A percentile compares a stretch with the other conserved stretches of the same genome.
Conservation (phyloP, 495 filamentous ascomycete genomes). For the Pyronema omphalodes region DNA sequence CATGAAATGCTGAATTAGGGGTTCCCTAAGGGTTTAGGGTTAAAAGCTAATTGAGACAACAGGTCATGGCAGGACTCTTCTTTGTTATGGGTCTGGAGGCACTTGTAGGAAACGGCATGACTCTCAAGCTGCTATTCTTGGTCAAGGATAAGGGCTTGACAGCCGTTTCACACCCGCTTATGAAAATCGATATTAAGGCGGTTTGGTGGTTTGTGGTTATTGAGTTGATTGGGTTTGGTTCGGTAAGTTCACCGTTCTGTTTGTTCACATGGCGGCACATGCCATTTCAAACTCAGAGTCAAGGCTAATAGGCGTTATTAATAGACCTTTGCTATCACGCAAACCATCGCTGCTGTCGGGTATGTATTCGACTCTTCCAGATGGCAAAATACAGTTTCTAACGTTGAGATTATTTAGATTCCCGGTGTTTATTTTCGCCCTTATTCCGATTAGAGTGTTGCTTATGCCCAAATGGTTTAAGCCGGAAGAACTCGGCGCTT, state of each 20-base stretch:
- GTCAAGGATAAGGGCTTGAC: constrained; percentile 48
- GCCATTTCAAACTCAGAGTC: too few species aligned
- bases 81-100: constrained; percentile 85
- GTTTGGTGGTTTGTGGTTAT: constrained; percentile 61
- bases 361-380: constrained; percentile 2
- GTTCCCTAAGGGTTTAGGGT: too few species aligned
- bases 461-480: constrained; percentile 55
- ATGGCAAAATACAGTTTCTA: not conserved
- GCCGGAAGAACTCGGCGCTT: constrained; percentile 42
- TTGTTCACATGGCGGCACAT: not conserved
- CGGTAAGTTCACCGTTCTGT: constrained; percentile 11
- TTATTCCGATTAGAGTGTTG: constrained; percentile 61
- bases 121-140: constrained; percentile 60
- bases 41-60: not conserved
- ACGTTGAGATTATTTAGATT: constrained; percentile 30
- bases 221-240: constrained; percentile 65
- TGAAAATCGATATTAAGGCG: constrained; percentile 36
- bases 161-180: constrained; percentile 45
- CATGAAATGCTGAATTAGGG: not conserved
- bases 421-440: constrained; percentile 62
- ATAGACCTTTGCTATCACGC: constrained; percentile 75
- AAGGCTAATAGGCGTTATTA: not conserved
- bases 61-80: constrained; percentile 73
- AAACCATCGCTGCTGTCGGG: constrained; percentile 85
- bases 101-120: constrained; percentile 64